Evolutionary conservation across 768 basidiomycete genomes (phyloP).

Genomic region (Roridomyces roridus): DNA sequence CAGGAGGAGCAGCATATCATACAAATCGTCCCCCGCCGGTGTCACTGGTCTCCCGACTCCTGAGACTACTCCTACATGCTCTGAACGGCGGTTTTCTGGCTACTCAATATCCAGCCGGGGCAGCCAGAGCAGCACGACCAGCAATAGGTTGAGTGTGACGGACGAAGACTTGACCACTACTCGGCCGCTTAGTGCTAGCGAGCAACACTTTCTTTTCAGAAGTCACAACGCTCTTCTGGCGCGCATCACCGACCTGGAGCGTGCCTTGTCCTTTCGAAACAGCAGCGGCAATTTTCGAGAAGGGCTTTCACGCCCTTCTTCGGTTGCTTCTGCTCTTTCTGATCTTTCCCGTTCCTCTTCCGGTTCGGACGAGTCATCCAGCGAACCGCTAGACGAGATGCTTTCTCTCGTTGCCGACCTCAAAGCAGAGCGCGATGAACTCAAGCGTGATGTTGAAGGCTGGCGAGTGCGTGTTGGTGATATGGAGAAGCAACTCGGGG

Average conservation of each 20-base stretch:
- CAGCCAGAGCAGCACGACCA: conserved; percentile 35
- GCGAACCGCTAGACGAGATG: conserved; percentile 80
- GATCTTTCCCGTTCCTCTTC: conserved; percentile 34
- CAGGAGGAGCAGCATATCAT: conserved; percentile 77
- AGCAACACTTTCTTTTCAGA: conserved; percentile 87
- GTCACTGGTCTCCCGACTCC: conserved; percentile 69
- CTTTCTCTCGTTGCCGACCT: conserved; percentile 75
- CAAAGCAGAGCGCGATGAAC: conserved; percentile 88
- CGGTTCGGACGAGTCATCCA: conserved; percentile 38
- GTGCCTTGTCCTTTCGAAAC: conserved; percentile 57
- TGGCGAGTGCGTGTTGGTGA: conserved; percentile 83
- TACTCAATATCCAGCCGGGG: conserved; percentile 40
- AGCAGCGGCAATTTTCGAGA: conserved; percentile 38
- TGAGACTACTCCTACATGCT: conserved; percentile 70
- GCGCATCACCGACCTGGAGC: conserved; percentile 83
- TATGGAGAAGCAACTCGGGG: conserved; percentile 71
- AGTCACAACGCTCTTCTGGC: conserved; percentile 83
- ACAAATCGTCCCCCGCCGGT: conserved; percentile 61
- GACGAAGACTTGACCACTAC: conserved; percentile 47
- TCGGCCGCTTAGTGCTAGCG: conserved; percentile 68
- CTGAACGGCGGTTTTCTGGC: conserved; percentile 52
- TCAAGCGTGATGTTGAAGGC: conserved; percentile 86
- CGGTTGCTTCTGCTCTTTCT: conserved; percentile 53
- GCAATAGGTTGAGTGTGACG: conserved; percentile 32
- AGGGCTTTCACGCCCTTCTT: conserved; percentile 53